Conservation (phyloP, 1,139 yeast genomes). For the Pichia sp. region DNA sequence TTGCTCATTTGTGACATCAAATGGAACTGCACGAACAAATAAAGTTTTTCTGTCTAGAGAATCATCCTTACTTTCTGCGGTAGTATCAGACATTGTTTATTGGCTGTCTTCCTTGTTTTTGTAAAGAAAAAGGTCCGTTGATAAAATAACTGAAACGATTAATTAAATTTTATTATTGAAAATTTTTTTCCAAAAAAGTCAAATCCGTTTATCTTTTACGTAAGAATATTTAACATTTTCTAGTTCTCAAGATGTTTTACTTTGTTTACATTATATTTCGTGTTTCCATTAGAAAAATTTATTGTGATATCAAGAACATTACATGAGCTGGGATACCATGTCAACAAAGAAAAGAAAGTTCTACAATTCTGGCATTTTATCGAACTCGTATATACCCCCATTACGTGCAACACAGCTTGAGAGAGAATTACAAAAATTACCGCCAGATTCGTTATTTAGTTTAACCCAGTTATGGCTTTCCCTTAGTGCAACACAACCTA, state of each 20-base stretch:
- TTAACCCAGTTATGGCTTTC: constrained; percentile 29
- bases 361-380: constrained; percentile 26
- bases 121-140: neutral
- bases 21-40: constrained; percentile 79
- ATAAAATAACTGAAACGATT: neutral
- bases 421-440: constrained; percentile 23
- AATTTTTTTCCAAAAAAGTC: constrained; percentile 1
- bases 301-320: neutral
- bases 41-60: constrained; percentile 57
- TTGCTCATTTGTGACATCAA: constrained; percentile 73
- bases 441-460: constrained; percentile 27
- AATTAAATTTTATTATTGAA: neutral
- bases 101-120: neutral
- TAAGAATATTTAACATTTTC: neutral
- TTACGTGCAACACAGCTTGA: constrained; percentile 19
- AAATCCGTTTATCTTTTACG: constrained; percentile 4
- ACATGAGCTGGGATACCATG: neutral
- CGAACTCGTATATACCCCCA: constrained; percentile 29
- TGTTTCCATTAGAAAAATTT: no score
- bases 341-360: constrained; percentile 7
- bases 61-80: constrained; percentile 4
- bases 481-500: constrained; percentile 27
- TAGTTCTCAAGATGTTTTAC: neutral
- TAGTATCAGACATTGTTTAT: constrained; percentile 6
- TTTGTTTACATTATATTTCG: neutral